phyloP scores from a whole-genome alignment of 352 stramenopile species.

The Phytophthora cryptogea region DNA sequence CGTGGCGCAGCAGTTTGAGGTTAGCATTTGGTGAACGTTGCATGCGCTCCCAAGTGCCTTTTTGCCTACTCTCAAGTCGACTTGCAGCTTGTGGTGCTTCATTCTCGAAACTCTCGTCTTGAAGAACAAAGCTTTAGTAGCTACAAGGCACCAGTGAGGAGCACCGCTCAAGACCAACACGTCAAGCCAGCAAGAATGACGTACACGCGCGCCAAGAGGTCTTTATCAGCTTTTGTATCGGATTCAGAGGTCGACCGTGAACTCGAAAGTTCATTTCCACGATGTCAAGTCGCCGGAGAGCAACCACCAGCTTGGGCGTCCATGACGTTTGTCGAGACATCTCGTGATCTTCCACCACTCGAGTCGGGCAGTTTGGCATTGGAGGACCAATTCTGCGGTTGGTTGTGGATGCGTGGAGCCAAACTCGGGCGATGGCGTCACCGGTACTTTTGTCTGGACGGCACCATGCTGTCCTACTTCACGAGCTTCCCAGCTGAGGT shows the following conservation, averaged over 20 bases:
- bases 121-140: slow-evolving; percentile 20
- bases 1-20: slow-evolving; percentile 20
- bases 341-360: slow-evolving; percentile 44
- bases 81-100: slow-evolving; percentile 7
- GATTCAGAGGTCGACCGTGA: slow-evolving; percentile 27
- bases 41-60: neutral
- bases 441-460: slow-evolving; percentile 76
- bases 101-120: slow-evolving; percentile 39
- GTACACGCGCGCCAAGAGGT: slow-evolving; percentile 9
- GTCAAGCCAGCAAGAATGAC: slow-evolving; percentile 17
- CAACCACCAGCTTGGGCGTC: slow-evolving; percentile 34
- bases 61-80: slow-evolving; percentile 17
- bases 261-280: slow-evolving; percentile 21
- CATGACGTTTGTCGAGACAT: slow-evolving; percentile 36
- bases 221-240: slow-evolving; percentile 24
- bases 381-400: slow-evolving; percentile 80
- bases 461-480: slow-evolving; percentile 73
- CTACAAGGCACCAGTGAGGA: slow-evolving; percentile 8
- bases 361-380: slow-evolving; percentile 48
- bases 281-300: slow-evolving; percentile 18
- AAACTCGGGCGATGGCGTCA: slow-evolving; percentile 70
- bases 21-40: slow-evolving; percentile 25
- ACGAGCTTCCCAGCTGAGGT: slow-evolving; percentile 73
- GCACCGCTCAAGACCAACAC: slow-evolving; percentile 3
- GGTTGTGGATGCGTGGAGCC: slow-evolving; percentile 78